phyloP scores from a whole-genome alignment of 176 grass and related monocot species.

The Panicum miliaceum region DNA sequence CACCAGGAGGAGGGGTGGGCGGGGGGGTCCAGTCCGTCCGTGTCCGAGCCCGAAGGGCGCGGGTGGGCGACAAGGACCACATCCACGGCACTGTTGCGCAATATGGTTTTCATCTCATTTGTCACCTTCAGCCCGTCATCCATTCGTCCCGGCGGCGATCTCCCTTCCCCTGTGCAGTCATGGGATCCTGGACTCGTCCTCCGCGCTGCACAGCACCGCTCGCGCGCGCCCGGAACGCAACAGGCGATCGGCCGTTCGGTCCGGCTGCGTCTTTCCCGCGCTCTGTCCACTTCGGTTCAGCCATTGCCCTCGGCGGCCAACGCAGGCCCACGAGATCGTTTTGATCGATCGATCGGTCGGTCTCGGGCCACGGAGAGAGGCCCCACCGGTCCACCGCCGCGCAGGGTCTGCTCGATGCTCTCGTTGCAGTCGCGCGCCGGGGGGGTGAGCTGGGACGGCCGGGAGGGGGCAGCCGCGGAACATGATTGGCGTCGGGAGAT shows the following conservation, averaged over 20 bases:
- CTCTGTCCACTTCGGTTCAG: neutral
- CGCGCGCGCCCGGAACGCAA: neutral
- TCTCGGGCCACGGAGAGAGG: neutral
- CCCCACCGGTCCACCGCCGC: neutral
- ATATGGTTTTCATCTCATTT: neutral
- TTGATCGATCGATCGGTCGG: neutral
- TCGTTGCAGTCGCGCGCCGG: neutral
- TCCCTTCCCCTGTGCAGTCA: slow-evolving; percentile 1
- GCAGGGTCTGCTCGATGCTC: no score
- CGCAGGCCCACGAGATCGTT: slow-evolving; percentile 22
- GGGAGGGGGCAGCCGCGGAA: neutral
- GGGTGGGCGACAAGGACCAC: slow-evolving; percentile 30
- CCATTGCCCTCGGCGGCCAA: neutral
- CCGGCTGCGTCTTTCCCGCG: neutral
- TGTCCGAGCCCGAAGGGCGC: neutral
- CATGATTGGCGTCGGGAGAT: neutral
- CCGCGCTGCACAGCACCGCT: neutral
- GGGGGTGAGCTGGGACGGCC: neutral
- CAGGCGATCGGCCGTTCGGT: neutral
- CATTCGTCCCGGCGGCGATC: neutral
- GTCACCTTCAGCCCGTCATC: slow-evolving; percentile 13
- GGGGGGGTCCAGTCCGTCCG: neutral
- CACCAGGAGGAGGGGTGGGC: neutral
- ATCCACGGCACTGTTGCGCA: slow-evolving; percentile 21
- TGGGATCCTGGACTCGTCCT: slow-evolving; percentile 24